Evolutionary conservation across 2,329 filamentous ascomycete genomes (phyloP).

Genomic region (Ascochyta viciae-villosae): DNA sequence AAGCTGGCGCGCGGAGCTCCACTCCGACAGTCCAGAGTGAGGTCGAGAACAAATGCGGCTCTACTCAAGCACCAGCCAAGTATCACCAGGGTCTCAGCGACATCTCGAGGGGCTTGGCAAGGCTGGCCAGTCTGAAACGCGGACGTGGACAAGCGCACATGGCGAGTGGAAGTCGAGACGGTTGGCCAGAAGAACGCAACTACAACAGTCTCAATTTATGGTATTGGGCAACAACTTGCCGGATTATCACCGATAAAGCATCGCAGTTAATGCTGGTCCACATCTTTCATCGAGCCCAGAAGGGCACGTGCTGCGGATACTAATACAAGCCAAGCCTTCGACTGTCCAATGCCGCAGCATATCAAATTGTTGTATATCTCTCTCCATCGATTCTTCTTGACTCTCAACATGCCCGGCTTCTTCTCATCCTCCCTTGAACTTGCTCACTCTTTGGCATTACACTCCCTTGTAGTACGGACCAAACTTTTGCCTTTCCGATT

Average conservation of each 20-base stretch:
- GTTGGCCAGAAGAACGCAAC: slow-evolving; percentile 8
- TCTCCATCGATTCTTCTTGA: no score
- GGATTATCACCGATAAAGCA: neutral
- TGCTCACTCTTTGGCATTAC: no score
- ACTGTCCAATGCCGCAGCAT: no score
- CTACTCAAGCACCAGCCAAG: slow-evolving; percentile 27
- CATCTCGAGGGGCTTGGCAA: slow-evolving; percentile 26
- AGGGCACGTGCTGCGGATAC: no score
- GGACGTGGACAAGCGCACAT: neutral
- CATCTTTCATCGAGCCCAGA: no score
- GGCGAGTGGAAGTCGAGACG: slow-evolving; percentile 8
- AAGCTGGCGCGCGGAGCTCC: slow-evolving; percentile 6
- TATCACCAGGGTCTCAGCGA: slow-evolving; percentile 31
- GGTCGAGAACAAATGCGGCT: neutral
- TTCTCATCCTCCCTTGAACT: no score
- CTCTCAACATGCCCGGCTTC: no score
- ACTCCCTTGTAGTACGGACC: no score
- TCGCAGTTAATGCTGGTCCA: no score
- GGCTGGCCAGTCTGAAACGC: slow-evolving; percentile 7
- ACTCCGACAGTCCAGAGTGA: neutral
- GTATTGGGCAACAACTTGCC: neutral
- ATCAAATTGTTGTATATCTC: no score
- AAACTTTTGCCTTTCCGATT: no score
- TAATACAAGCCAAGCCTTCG: no score
- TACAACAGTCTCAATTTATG: neutral